Evolutionary conservation across 2,329 filamentous ascomycete genomes (phyloP).

Genomic region (Pyrenochaeta sp.): DNA sequence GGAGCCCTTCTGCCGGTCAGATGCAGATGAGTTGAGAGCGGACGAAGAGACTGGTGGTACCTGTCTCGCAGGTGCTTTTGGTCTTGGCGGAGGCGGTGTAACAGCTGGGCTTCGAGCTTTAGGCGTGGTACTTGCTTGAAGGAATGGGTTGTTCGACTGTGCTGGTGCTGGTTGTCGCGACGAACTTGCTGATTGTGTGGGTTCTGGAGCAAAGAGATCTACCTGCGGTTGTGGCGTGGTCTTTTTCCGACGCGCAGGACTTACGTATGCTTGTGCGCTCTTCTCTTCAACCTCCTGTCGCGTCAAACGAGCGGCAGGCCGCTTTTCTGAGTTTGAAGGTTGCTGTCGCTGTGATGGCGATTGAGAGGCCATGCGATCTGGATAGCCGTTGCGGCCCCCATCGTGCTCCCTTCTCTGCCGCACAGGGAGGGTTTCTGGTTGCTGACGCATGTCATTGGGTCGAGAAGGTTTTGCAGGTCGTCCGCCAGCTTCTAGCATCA

Average conservation of each 20-base stretch:
- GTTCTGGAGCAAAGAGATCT: conserved; percentile 67
- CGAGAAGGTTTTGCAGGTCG: conserved; percentile 59
- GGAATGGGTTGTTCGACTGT: conserved; percentile 52
- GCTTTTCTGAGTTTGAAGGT: conserved; percentile 38
- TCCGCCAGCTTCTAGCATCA: conserved; percentile 77
- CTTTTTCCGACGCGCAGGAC: conserved; percentile 82
- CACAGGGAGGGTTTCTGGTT: conserved; percentile 28
- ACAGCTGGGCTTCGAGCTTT: conserved; percentile 48
- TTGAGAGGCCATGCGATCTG: conserved; percentile 50
- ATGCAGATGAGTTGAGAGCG: conserved; percentile 77
- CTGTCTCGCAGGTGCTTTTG: conserved; percentile 63
- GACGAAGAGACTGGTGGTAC: conserved; percentile 74
- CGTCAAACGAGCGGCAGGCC: conserved; percentile 69
- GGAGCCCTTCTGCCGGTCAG: conserved; percentile 80
- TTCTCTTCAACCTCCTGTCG: conserved; percentile 81
- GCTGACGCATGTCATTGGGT: conserved; percentile 33
- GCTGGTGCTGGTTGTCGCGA: conserved; percentile 44
- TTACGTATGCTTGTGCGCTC: conserved; percentile 83
- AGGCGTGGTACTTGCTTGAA: conserved; percentile 37
- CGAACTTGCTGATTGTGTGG: conserved; percentile 29
- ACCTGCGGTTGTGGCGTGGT: conserved; percentile 59
- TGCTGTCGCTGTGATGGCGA: conserved; percentile 51
- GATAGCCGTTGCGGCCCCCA: conserved; percentile 32
- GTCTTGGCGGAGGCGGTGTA: conserved; percentile 52
- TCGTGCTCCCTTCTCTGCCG: conserved; percentile 37